Evolutionary conservation across 2,329 filamentous ascomycete genomes (phyloP), one percentile per base, ranked within the genome.

Genomic region (Ophiostoma australiae): DNA sequence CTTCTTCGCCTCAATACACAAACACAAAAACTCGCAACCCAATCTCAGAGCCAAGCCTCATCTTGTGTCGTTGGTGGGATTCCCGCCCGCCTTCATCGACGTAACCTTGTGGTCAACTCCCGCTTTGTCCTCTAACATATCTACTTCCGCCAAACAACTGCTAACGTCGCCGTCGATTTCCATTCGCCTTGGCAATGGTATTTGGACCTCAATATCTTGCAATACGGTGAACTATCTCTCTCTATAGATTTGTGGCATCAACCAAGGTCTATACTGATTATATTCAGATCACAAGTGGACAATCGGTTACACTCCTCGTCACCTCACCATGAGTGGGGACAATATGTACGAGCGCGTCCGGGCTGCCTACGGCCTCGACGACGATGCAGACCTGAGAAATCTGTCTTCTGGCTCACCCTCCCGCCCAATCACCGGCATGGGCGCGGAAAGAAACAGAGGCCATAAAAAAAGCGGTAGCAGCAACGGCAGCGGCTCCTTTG

Each of bases 271-370:
- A 41, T 23, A 58, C 23, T 58, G 15, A 58, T 15, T 15, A 7
- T 33, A 27, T 15, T 13, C 13, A 63, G 58, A 63, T 4, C 23
- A 11, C n/a, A 8, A 44, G 65, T 44, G 35, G 5, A 27, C 10
- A 55, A 17, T 31, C 31, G 33, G 41, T 27, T 44, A 11, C 13
- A 3, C 58, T 11, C 31, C 55, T 55, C 17, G 13, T 27, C 10
- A 5, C 11, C 48, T 23, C n/a, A 55, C 63, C 61, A 72, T 72
- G 72, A 17, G 39, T 13, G 48, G 31, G 48, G 23, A 27, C 44
- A 65, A 31, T 1, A 17, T 72, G 7, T 72, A 69, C 52, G 70
- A 72, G 13, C 70, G 69, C 31, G 72, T 72, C 13, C 58, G 69
- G 17, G 72, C 61, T 3, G 70, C 67, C 15, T 72, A 72, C n/a